phyloP scores from a whole-genome alignment of 768 basidiomycete genomes.

The Russula emetica region DNA sequence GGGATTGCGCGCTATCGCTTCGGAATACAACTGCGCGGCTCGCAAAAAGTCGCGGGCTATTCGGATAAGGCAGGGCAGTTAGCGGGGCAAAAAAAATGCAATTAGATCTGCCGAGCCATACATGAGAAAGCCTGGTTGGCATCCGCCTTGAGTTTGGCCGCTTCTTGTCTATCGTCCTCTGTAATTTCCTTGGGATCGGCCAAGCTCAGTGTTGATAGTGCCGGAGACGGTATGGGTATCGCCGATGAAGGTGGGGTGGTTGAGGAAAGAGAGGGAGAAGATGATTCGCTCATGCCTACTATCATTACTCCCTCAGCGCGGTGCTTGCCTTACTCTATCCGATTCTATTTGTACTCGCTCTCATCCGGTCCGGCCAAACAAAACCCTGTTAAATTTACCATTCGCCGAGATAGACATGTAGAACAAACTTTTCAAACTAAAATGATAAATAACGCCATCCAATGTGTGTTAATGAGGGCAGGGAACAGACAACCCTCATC shows the following conservation, averaged over 20 bases:
- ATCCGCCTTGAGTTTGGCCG: conserved; percentile 68
- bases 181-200: conserved; percentile 47
- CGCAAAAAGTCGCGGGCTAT: conserved; percentile 69
- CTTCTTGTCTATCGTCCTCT: conserved; percentile 64
- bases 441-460: not conserved
- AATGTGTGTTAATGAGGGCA: not conserved
- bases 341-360: conserved; percentile 2
- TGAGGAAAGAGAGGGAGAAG: conserved; percentile 41
- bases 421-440: not conserved
- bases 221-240: conserved; percentile 51
- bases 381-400: not conserved
- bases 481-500: not conserved
- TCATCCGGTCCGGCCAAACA: conserved; percentile 8
- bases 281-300: conserved; percentile 33
- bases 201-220: conserved; percentile 48
- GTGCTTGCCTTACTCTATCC: not conserved
- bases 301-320: not conserved
- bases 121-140: conserved; percentile 87
- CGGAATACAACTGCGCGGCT: conserved; percentile 75
- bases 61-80: not conserved
- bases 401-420: not conserved
- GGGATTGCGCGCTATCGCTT: conserved; percentile 85
- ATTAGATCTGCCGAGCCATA: conserved; percentile 38
- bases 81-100: conserved; percentile 4
- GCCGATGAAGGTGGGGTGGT: conserved; percentile 52